phyloP scores from a whole-genome alignment of 1,284 basidiomycete species.

The Waitea zeae region DNA sequence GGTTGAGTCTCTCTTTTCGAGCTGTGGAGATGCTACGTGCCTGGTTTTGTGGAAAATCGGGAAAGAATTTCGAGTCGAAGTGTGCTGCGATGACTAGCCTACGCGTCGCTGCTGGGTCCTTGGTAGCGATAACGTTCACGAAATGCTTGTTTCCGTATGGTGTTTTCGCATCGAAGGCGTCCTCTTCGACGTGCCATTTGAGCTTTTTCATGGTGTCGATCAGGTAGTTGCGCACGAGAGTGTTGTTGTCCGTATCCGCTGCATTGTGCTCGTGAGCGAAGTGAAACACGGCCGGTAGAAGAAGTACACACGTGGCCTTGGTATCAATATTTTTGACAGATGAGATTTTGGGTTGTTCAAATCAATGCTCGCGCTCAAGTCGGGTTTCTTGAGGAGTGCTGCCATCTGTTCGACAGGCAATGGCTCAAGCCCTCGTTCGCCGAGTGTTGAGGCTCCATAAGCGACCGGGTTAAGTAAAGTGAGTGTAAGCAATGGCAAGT shows the following conservation, averaged over 20 bases:
- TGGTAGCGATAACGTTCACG: slow-evolving; percentile 89
- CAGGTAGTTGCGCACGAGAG: slow-evolving; percentile 66
- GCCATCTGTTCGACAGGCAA: slow-evolving; percentile 35
- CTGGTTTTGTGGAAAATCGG: slow-evolving; percentile 51
- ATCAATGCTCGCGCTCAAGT: slow-evolving; percentile 53
- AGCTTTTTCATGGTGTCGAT: slow-evolving; percentile 46
- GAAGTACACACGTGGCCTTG: slow-evolving; percentile 49
- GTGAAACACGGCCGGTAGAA: slow-evolving; percentile 4
- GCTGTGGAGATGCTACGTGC: slow-evolving; percentile 20
- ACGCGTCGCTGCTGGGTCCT: slow-evolving; percentile 69
- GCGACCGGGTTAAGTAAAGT: too few species aligned
- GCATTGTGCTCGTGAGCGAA: slow-evolving; percentile 5
- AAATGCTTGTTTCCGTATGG: slow-evolving; percentile 74
- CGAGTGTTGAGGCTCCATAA: slow-evolving; percentile 11
- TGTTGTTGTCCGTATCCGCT: slow-evolving; percentile 67
- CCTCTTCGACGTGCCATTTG: slow-evolving; percentile 78
- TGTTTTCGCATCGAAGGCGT: slow-evolving; percentile 65
- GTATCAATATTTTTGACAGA: slow-evolving; percentile 67
- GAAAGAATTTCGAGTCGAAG: slow-evolving; percentile 90
- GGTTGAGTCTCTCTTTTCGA: slow-evolving; percentile 5
- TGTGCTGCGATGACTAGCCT: slow-evolving; percentile 87
- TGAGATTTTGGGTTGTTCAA: slow-evolving; percentile 49
- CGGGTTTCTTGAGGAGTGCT: slow-evolving; percentile 30
- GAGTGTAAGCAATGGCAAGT: too few species aligned
- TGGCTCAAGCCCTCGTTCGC: slow-evolving; percentile 24